These are phyloP conservation scores for Lactarius quietus DNA, from an alignment of 768 basidiomycete genomes.

Conservation along the genomic window DNA sequence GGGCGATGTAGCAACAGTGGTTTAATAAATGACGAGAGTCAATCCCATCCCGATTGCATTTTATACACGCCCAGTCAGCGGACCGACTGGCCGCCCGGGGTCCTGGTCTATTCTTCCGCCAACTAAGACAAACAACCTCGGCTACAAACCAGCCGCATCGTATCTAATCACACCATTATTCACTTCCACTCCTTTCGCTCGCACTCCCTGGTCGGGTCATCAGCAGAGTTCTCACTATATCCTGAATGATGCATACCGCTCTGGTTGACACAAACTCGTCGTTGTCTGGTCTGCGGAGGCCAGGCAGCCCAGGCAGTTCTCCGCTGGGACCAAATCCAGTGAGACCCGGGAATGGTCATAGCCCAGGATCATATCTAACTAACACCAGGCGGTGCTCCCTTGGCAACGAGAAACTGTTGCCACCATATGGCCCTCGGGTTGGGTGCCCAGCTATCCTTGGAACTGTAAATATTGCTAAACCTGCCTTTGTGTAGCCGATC, in stretches of 20 bases:
- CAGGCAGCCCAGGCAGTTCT: slow-evolving; percentile 29
- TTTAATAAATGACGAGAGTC: slow-evolving; percentile 8
- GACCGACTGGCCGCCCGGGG: slow-evolving; percentile 4
- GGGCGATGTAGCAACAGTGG: slow-evolving; percentile 12
- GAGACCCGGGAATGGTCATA: slow-evolving; percentile 35
- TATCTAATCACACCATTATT: too few species aligned
- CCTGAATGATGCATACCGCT: slow-evolving; percentile 44
- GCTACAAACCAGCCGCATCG: not conserved
- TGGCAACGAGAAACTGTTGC: slow-evolving; percentile 82
- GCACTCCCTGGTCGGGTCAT: slow-evolving; percentile 48
- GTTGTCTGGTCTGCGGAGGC: slow-evolving; percentile 62
- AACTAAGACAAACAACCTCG: not conserved
- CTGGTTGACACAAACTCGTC: slow-evolving; percentile 90
- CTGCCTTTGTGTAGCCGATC: too few species aligned
- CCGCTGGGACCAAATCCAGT: slow-evolving; percentile 26
- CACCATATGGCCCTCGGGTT: slow-evolving; percentile 72
- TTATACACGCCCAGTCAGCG: slow-evolving; percentile 19
- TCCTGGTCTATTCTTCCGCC: not conserved
- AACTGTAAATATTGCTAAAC: too few species aligned
- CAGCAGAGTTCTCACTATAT: not conserved
- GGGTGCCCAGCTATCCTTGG: slow-evolving; percentile 11
- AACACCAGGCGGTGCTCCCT: slow-evolving; percentile 87
- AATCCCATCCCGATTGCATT: slow-evolving; percentile 16
- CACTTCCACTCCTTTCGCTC: slow-evolving; percentile 22
- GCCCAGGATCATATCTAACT: slow-evolving; percentile 73